Conservation (phyloP, 2,329 filamentous ascomycete genomes). For the Ciborinia camelliae region DNA sequence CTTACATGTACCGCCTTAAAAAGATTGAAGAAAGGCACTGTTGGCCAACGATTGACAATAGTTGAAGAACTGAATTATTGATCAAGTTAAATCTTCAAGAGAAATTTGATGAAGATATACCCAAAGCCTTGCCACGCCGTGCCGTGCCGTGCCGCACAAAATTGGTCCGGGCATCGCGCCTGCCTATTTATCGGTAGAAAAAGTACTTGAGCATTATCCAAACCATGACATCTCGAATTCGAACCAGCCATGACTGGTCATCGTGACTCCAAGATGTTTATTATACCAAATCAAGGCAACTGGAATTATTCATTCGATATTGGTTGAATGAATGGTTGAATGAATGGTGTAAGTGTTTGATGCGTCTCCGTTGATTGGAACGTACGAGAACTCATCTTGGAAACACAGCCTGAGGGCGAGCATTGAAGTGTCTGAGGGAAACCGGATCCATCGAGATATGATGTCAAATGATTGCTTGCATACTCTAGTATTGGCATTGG, state of each 20-base stretch:
- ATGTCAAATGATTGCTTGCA: background rate
- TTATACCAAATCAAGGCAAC: background rate
- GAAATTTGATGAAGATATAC: background rate
- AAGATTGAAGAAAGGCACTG: background rate
- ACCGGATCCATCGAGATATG: background rate
- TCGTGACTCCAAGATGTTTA: background rate
- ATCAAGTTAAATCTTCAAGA: background rate
- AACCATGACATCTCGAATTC: background rate
- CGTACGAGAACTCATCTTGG: background rate
- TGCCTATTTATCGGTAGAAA: background rate
- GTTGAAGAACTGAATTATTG: background rate
- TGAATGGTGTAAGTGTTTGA: background rate
- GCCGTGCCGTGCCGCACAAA: background rate
- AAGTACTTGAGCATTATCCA: background rate
- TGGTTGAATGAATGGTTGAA: background rate
- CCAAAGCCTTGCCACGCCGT: background rate
- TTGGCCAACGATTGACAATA: background rate
- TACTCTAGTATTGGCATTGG: background rate
- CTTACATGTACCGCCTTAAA: background rate
- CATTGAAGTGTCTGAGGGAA: background rate
- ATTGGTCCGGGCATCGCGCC: background rate
- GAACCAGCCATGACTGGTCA: background rate
- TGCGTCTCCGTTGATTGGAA: background rate
- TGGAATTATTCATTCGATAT: background rate
- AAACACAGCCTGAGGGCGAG: background rate